Evolutionary conservation across 805 yeast species (phyloP), one percentile per base, ranked within the genome.

Genomic region (Ogataea zsoltii): DNA sequence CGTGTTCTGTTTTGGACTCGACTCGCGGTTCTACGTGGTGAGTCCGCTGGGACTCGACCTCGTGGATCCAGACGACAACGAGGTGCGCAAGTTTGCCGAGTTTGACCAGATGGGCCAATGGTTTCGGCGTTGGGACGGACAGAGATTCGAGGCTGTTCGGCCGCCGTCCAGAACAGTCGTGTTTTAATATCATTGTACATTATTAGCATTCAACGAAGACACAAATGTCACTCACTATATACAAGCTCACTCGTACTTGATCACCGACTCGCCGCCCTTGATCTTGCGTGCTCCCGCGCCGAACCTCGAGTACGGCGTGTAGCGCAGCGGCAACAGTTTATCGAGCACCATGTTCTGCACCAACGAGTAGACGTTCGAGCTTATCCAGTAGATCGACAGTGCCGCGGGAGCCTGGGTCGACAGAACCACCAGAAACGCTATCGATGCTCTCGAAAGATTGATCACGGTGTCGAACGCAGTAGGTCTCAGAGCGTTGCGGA

Each of bases 341-440:
- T 91, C 94, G 58, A 92, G 67, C 14, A 85, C 48, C 12, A 85
- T 62, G 61, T 91, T 92, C 57, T 92, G 97, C 0, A 78, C 49
- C 48, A 88, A 67, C 2, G 97, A 90, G 60, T 74, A 91, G 3
- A 75, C 55, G 60, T 89, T 91, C 0, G 97, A 89, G 37, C 92
- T 81, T 25, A 88, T 75, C 99, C 98, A 92, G 66, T 91, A 92
- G n/a, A 89, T 61, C 0, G 85, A 79, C 29, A 91, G 68, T 0
- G 95, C 88, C 23, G 83, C 71, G 0, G 98, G 96, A 0, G 96
- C 95, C 57, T 90, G 94, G 33, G 90, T 79, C 0, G 96, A 75
- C 15, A 90, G 71, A 4, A 89, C 90, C 85, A 89, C 88, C 66
- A 92, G 71, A 52, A 88, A 80, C 1, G 90, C 80, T 42, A 87